Evolutionary conservation across 139 green algal genomes (phyloP).

Genomic region (Auxenochlorella pyrenoidosa): DNA sequence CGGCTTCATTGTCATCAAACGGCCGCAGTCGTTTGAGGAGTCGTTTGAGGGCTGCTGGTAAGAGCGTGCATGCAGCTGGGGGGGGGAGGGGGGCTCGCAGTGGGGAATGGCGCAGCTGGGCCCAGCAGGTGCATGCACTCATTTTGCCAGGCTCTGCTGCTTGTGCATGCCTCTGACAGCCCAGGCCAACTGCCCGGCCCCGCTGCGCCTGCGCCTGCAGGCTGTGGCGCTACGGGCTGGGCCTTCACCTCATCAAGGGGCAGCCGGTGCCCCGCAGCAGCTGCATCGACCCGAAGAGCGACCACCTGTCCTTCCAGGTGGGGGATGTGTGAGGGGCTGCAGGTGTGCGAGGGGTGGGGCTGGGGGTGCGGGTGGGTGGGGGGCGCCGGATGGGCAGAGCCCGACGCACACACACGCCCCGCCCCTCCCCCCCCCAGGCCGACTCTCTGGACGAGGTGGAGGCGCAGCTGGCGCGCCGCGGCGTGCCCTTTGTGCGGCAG

Average conservation of each 20-base stretch:
- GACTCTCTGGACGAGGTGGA: slow-evolving; percentile 32
- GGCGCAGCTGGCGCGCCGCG: background rate
- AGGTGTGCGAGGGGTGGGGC: no score
- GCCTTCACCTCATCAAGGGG: slow-evolving; percentile 79
- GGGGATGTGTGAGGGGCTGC: background rate
- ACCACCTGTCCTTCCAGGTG: slow-evolving; percentile 83
- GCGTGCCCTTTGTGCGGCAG: slow-evolving; percentile 40
- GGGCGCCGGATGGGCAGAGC: background rate
- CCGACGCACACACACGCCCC: no score
- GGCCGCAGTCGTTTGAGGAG: slow-evolving; percentile 62
- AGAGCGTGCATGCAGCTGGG: no score
- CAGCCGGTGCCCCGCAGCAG: slow-evolving; percentile 2
- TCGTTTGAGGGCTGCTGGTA: slow-evolving; percentile 80
- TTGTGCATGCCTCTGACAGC: no score
- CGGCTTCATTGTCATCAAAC: slow-evolving; percentile 69
- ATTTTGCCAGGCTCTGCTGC: no score
- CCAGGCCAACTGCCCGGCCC: no score
- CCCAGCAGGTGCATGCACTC: background rate
- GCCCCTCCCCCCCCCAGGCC: slow-evolving; percentile 13
- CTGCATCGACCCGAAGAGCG: slow-evolving; percentile 66
- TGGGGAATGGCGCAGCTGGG: no score
- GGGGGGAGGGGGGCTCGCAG: no score
- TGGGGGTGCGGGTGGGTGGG: no score
- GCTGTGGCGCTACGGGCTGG: slow-evolving; percentile 74
- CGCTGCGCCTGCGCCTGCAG: slow-evolving; percentile 38